Evolutionary conservation across 2,329 filamentous ascomycete genomes (phyloP).

Genomic region (Aspergillus terreus): DNA sequence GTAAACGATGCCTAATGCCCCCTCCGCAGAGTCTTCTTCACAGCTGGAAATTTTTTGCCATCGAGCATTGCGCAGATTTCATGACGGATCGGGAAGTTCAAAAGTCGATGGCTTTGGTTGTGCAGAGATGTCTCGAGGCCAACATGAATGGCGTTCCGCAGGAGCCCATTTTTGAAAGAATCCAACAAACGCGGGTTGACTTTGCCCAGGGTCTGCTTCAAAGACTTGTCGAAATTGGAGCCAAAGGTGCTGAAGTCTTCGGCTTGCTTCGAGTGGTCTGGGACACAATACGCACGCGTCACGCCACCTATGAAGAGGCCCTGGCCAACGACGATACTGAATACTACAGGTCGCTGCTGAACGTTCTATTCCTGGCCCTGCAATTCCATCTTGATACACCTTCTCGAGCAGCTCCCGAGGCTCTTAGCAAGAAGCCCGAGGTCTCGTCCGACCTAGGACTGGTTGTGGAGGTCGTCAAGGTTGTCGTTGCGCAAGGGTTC

Average conservation of each 20-base stretch:
- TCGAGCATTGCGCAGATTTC: conserved; percentile 72
- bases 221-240: conserved; percentile 61
- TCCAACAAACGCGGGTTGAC: conserved; percentile 73
- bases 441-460: conserved; percentile 49
- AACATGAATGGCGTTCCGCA: conserved; percentile 71
- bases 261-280: conserved; percentile 56
- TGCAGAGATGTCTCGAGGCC: conserved; percentile 71
- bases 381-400: conserved; percentile 46
- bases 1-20: conserved; percentile 22
- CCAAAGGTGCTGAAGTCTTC: conserved; percentile 50
- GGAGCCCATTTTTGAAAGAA: conserved; percentile 74
- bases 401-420: conserved; percentile 32
- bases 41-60: conserved; percentile 82
- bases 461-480: conserved; percentile 74
- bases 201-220: conserved; percentile 80
- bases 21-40: conserved; percentile 66
- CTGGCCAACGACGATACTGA: conserved; percentile 55
- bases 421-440: conserved; percentile 33
- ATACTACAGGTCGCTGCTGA: conserved; percentile 81
- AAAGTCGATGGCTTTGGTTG: conserved; percentile 69
- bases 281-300: conserved; percentile 55
- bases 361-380: conserved; percentile 78
- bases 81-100: conserved; percentile 55
- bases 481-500: conserved; percentile 77
- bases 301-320: conserved; percentile 57